Evolutionary conservation across 108 stramenopile genomes (phyloP).

Genomic region (Epithemia pelagica): DNA sequence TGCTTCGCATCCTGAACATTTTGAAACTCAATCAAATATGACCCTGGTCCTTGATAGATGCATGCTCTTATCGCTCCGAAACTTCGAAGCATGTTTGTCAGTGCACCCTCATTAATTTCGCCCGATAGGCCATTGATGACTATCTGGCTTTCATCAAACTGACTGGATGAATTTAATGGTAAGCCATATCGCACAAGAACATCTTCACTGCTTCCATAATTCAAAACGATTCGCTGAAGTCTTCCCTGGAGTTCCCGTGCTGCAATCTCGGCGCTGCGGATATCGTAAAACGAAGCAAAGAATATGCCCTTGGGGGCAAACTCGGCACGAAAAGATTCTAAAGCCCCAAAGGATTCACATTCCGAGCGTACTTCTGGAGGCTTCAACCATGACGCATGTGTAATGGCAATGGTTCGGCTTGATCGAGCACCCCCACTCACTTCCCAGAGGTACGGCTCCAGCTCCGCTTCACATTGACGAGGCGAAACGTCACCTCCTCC

Average conservation of each 20-base stretch:
- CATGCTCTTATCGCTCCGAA: constrained; percentile 76
- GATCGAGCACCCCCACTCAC: constrained; percentile 23
- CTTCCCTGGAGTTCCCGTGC: constrained; percentile 50
- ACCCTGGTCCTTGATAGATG: constrained; percentile 33
- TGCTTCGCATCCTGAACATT: constrained; percentile 86
- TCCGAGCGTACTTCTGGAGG: constrained; percentile 51
- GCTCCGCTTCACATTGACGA: constrained; percentile 24
- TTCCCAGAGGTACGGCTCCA: constrained; percentile 49
- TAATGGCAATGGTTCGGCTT: constrained; percentile 65
- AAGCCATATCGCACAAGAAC: constrained; percentile 72
- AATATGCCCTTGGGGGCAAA: constrained; percentile 56
- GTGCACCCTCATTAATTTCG: constrained; percentile 44
- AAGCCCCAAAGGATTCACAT: constrained; percentile 73
- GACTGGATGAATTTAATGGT: constrained; percentile 72
- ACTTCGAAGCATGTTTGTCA: constrained; percentile 51
- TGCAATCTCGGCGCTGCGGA: constrained; percentile 73
- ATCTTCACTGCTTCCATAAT: constrained; percentile 17
- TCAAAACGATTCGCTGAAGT: constrained; percentile 14
- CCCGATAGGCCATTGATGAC: constrained; percentile 59
- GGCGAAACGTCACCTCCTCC: not conserved
- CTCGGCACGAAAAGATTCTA: constrained; percentile 74
- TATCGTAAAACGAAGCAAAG: constrained; percentile 79
- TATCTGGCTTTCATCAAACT: constrained; percentile 73
- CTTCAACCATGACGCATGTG: constrained; percentile 37
- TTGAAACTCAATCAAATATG: constrained; percentile 78